Conservation (phyloP, 441 rosid species). For the Syzygium malaccense region DNA sequence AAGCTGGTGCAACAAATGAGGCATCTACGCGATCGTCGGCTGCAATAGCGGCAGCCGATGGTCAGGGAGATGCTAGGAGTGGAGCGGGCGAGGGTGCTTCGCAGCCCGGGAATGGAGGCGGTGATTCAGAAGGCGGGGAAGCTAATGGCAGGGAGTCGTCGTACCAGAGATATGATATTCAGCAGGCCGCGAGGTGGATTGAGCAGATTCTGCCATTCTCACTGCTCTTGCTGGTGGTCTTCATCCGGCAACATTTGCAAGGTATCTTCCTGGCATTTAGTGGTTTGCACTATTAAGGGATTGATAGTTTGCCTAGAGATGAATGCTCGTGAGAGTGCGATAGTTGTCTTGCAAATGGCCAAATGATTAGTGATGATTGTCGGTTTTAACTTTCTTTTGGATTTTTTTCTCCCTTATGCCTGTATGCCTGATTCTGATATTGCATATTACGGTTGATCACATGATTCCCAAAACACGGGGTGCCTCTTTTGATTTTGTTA, state of each 20-base stretch:
- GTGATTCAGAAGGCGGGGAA: slow-evolving; percentile 24
- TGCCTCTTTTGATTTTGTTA: background rate
- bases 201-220: slow-evolving; percentile 79
- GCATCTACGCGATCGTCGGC: slow-evolving; percentile 19
- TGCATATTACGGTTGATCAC: background rate
- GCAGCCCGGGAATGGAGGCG: slow-evolving; percentile 34
- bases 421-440: background rate
- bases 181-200: slow-evolving; percentile 79
- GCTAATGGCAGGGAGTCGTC: slow-evolving; percentile 55
- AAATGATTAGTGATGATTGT: background rate
- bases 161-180: slow-evolving; percentile 74
- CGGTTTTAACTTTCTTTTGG: background rate
- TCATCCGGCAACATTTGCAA: slow-evolving; percentile 81
- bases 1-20: slow-evolving; percentile 27
- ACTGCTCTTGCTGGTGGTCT: slow-evolving; percentile 66
- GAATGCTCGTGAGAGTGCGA: background rate
- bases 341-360: background rate
- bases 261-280: slow-evolving; percentile 24
- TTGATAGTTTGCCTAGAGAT: background rate
- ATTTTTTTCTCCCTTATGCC: background rate
- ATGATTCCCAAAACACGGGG: background rate
- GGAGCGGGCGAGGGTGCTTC: slow-evolving; percentile 37
- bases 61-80: slow-evolving; percentile 33
- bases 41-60: slow-evolving; percentile 14
- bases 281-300: background rate